Base-by-base conservation (phyloP, 495 filamentous ascomycete species). In the Neurospora tetrasperma region DNA sequence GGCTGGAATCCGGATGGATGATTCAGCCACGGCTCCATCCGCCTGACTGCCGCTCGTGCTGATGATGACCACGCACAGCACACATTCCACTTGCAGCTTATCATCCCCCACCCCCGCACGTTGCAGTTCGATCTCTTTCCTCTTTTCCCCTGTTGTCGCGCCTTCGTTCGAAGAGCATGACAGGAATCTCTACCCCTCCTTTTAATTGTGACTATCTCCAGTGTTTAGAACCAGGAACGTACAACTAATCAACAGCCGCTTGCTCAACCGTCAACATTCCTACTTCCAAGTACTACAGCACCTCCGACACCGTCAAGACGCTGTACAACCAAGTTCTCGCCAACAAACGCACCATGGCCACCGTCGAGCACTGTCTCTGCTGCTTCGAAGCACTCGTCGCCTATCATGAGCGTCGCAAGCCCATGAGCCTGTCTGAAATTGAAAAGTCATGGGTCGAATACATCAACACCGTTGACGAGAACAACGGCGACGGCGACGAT, bases 321-420 rank as follows among this genome's bases (percentile, higher is more conserved):
- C 46, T 73, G 66, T 41, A 71, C 23, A 73, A 27, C 14, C 54
- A 35, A 27, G 6, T 66, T 66, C 27, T 66, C 14, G 5, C 27
- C 54, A 35, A 62, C 7, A 66, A 66, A 18, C 54, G 40, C 16
- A 59, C 10, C 73, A 99, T 98, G 95, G 94, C 96, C 38, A 90
- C 90, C 48, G 79, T 87, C 69, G 89, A 89, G 54, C 94, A 98
- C 76, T 98, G 94, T 79, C 90, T 92, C 73, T 96, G 89, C 82
- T 97, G 93, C 83, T 98, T 98, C 86, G 94, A 99, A 81, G 83
- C 84, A 23, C 91, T 99, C 83, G 78, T 85, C 84, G 68, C 86
- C 86, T 74, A 83, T 71, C 82, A 85, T 71, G 80, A 83, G 54
- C 69, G 72, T 62, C 83, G 82, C 78, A 79, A 83, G 70, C 27